These are phyloP conservation scores for Cladosporium sp. DNA, from an alignment of 2,329 filamentous ascomycete genomes.

Conservation along the genomic window DNA sequence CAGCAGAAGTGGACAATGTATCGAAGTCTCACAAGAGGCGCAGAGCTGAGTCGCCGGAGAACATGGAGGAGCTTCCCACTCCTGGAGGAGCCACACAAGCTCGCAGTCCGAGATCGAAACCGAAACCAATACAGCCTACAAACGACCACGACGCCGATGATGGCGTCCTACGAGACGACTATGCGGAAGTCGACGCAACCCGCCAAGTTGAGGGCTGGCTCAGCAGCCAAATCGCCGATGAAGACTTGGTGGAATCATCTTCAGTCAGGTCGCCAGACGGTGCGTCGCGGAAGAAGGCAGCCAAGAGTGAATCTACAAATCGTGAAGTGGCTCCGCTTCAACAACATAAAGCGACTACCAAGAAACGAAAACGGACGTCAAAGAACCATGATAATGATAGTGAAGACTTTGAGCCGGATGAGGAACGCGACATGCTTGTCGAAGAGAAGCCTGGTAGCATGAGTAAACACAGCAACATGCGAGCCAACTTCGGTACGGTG, in stretches of 20 bases:
- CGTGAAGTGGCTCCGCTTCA: neutral
- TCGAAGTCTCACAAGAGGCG: neutral
- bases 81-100: neutral
- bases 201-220: slow-evolving; percentile 14
- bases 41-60: neutral
- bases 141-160: neutral
- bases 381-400: slow-evolving; percentile 15
- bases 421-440: neutral
- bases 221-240: slow-evolving; percentile 1
- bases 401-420: slow-evolving; percentile 11
- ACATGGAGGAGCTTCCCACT: neutral
- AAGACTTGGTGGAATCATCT: neutral
- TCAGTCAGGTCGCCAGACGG: neutral
- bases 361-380: slow-evolving; percentile 17
- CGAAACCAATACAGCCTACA: neutral
- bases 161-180: neutral
- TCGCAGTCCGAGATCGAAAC: neutral
- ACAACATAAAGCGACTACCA: neutral
- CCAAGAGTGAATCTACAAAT: neutral
- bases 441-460: neutral
- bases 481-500: neutral
- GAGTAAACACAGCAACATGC: neutral
- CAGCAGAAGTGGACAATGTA: neutral
- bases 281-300: neutral
- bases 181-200: neutral